Percentiles rank a stretch among this genome's conserved stretches.
These are phyloP conservation scores for Ceratonia siliqua DNA, from an alignment of 306 rosid genomes.

Conservation along the genomic window DNA sequence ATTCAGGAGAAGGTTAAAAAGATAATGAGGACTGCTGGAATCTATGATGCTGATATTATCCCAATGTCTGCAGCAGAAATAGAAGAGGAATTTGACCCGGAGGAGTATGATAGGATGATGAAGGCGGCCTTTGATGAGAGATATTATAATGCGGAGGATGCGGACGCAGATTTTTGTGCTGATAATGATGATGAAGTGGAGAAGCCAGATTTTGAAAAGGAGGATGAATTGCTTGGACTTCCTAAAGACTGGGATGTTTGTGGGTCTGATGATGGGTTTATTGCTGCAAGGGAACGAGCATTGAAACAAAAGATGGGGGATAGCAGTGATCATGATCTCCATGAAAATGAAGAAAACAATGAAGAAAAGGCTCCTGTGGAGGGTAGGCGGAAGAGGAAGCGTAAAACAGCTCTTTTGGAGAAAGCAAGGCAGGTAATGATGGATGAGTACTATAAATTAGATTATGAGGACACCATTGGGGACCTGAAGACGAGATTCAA, in stretches of 20 bases:
- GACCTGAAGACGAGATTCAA: conserved; percentile 91
- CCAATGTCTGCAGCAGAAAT: conserved; percentile 58
- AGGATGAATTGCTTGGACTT: conserved; percentile 87
- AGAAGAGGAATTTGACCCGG: conserved; percentile 82
- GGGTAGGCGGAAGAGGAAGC: conserved; percentile 71
- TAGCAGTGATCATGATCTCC: conserved; percentile 34
- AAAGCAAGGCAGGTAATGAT: conserved; percentile 81
- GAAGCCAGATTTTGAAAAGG: conserved; percentile 84
- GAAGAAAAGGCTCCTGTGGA: conserved; percentile 39
- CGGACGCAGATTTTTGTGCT: conserved; percentile 56
- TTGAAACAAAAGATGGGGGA: conserved; percentile 51
- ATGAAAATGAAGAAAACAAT: conserved; percentile 35
- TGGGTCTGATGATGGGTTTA: conserved; percentile 64
- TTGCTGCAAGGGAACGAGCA: conserved; percentile 64
- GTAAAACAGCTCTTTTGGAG: conserved; percentile 73
- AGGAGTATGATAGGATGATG: conserved; percentile 90
- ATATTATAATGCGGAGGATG: conserved; percentile 71
- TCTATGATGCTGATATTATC: conserved; percentile 57
- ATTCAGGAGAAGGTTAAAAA: conserved; percentile 64
- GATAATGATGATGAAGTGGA: conserved; percentile 54
- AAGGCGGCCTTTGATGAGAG: conserved; percentile 64
- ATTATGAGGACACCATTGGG: conserved; percentile 85
- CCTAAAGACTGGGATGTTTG: conserved; percentile 65
- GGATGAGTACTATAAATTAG: conserved; percentile 89
- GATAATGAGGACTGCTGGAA: conserved; percentile 78